Evolutionary conservation across 768 basidiomycete genomes (phyloP).

Genomic region (Coprinellus micaceus): DNA sequence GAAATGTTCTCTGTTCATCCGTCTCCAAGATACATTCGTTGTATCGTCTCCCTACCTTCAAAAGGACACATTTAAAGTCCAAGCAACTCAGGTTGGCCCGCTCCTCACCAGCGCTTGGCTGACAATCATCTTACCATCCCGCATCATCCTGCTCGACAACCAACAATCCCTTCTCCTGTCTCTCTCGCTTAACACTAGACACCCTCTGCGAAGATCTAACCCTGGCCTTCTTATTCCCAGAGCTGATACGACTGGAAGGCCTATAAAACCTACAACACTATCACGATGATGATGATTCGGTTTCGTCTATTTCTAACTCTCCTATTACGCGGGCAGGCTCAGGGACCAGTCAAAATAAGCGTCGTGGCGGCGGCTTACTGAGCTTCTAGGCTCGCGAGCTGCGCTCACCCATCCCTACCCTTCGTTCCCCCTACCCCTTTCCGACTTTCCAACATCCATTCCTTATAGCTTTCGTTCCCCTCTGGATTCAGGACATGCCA

Average conservation of each 20-base stretch:
- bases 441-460: no score
- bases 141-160: conserved; percentile 2
- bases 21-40: no score
- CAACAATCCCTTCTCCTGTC: not conserved
- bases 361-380: not conserved
- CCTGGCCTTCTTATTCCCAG: not conserved
- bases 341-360: not conserved
- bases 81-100: no score
- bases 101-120: not conserved
- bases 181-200: not conserved
- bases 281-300: not conserved
- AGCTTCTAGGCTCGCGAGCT: not conserved
- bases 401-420: no score
- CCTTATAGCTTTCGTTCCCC: no score
- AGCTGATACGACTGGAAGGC: not conserved
- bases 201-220: not conserved
- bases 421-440: no score
- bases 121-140: not conserved
- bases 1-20: no score
- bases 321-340: not conserved
- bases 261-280: not conserved
- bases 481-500: no score
- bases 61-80: not conserved
- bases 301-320: not conserved
- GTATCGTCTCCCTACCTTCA: no score